Conservation (phyloP, 768 basidiomycete genomes). For the Holtermanniella nyarrowii region DNA sequence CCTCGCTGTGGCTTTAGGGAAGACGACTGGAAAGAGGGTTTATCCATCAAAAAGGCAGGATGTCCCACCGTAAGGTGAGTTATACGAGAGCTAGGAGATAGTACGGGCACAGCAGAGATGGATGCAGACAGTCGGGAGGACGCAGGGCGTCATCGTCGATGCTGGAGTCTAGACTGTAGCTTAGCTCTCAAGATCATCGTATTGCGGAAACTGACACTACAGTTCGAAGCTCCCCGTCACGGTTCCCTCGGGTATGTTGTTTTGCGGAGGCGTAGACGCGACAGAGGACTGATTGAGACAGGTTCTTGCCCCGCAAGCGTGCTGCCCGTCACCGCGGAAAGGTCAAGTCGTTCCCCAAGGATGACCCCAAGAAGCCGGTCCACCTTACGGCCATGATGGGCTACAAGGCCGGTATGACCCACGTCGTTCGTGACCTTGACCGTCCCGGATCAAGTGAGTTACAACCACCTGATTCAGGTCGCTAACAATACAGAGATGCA, state of each 20-base stretch:
- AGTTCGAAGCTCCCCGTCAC: slow-evolving; percentile 98
- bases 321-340: slow-evolving; percentile 95
- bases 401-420: slow-evolving; percentile 99
- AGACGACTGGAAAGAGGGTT: no score
- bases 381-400: slow-evolving; percentile 97
- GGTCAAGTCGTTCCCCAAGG: slow-evolving; percentile 99
- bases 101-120: background rate
- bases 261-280: background rate
- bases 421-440: slow-evolving; percentile 97
- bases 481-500: slow-evolving; percentile 71
- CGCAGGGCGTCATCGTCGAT: background rate
- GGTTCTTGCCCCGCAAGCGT: slow-evolving; percentile 56
- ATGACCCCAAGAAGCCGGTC: slow-evolving; percentile 98
- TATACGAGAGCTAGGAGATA: no score
- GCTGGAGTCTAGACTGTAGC: background rate
- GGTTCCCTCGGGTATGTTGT: slow-evolving; percentile 62
- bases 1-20: no score
- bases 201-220: background rate
- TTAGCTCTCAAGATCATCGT: background rate
- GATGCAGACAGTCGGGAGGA: background rate
- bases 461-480: background rate
- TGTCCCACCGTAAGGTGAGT: slow-evolving; percentile 35
- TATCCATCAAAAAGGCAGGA: slow-evolving; percentile 12
- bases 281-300: background rate
- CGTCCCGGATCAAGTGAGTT: slow-evolving; percentile 95